These are phyloP conservation scores for Cotoneaster glaucophyllus DNA, from an alignment of 306 rosid species.

Conservation along the genomic window DNA sequence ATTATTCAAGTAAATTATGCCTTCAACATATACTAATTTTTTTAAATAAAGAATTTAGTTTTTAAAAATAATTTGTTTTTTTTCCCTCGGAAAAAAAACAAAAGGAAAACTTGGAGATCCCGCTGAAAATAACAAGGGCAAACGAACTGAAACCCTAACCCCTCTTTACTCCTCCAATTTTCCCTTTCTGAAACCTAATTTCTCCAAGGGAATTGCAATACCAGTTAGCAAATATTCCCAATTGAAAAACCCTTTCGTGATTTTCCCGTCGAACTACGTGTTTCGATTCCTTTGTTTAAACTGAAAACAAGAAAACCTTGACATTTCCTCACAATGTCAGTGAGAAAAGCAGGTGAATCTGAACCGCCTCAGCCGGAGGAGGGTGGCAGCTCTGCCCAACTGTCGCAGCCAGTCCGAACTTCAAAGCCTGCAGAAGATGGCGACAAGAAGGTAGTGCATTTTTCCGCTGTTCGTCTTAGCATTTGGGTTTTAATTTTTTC, in stretches of 20 bases:
- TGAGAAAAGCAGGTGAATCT: constrained; percentile 49
- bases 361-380: constrained; percentile 42
- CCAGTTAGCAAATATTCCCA: not conserved
- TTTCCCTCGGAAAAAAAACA: not conserved
- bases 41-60: too few species aligned
- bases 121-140: not conserved
- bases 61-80: not conserved
- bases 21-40: too few species aligned
- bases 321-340: constrained; percentile 39
- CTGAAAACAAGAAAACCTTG: not conserved
- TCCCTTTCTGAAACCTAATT: not conserved
- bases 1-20: too few species aligned
- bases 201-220: not conserved
- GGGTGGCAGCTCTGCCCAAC: constrained; percentile 49
- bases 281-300: not conserved
- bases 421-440: constrained; percentile 55
- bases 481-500: not conserved
- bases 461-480: not conserved
- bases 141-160: constrained; percentile 13
- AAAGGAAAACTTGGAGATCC: not conserved
- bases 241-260: constrained; percentile 22
- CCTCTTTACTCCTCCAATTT: not conserved
- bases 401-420: constrained; percentile 55
- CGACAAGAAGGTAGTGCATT: constrained; percentile 50
- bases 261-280: not conserved